Evolutionary conservation across 2,329 filamentous ascomycete species (phyloP), one percentile per base, ranked within the genome.

Genomic region (Exophiala sp.): DNA sequence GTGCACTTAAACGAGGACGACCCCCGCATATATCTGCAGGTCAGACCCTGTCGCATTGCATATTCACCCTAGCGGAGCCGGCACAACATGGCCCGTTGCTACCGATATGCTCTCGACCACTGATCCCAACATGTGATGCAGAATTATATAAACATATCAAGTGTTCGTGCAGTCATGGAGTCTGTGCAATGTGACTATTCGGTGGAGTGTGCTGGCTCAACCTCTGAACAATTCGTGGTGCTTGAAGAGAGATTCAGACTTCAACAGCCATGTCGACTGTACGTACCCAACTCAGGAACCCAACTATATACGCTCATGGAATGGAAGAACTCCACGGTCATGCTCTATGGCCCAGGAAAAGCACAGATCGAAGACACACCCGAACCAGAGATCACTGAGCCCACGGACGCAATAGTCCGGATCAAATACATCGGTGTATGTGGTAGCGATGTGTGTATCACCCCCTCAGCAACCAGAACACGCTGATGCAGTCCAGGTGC

Each of bases 391-490:
- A 62, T 74, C 4, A 52, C 64, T 6, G 63, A 71, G 10, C 65
- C 68, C 0, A 63, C 71, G 50, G 73, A 76, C 58, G 59, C 54
- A 70, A 66, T 77, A 21, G 64, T 77, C 7, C 69, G 70, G n/a
- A 72, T 78, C 36, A 68, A 69, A 3, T 76, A 70, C 35, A 66
- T 73, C 0, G 74, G 74, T 3, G 71, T 76, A n/a, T 75, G 73
- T 55, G 74, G 72, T 18, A 72, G 69, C 50, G 71, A 72, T 61
- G 57, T 54, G 38, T 69, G 58, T 24, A 20, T 12, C 11, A 32
- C 20, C 9, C 49, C 32, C 21, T 36, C 47, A 11, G 7, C 10
- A 43, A 1, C 32, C 45, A 5, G 24, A 42, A 7, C 16, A 39
- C 36, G 6, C 54, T 53, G 35, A 47, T 21, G 11, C n/a, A 36